These are phyloP conservation scores for Pyrus betulifolia DNA, from an alignment of 306 rosid genomes.

Conservation along the genomic window DNA sequence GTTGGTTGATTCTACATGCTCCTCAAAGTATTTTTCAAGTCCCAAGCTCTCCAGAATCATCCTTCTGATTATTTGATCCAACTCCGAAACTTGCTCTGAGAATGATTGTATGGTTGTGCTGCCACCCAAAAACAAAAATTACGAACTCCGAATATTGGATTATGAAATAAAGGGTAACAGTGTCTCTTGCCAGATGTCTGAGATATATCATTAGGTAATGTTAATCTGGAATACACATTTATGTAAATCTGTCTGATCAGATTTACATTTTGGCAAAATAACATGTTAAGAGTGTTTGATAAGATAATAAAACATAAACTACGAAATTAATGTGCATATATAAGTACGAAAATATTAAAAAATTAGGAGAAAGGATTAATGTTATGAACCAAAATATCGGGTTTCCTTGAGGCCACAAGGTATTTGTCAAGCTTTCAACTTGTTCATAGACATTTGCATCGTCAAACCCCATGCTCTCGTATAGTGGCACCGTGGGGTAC, in stretches of 20 bases:
- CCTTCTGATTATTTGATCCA: constrained; percentile 57
- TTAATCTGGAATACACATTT: too few species aligned
- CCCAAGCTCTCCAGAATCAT: constrained; percentile 70
- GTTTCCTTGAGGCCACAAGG: constrained; percentile 59
- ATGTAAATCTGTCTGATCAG: too few species aligned
- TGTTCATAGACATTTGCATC: constrained; percentile 31
- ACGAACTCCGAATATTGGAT: background rate
- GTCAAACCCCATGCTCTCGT: constrained; percentile 58
- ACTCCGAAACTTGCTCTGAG: constrained; percentile 38
- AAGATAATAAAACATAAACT: background rate
- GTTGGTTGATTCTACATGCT: constrained; percentile 56
- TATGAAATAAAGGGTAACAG: background rate
- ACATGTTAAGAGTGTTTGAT: background rate
- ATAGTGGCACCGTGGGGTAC: constrained; percentile 49
- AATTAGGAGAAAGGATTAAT: background rate
- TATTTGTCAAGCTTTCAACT: constrained; percentile 30
- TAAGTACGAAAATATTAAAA: background rate
- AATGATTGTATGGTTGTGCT: constrained; percentile 48
- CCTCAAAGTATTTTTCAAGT: constrained; percentile 58
- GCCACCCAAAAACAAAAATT: background rate
- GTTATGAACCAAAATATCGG: constrained; percentile 37
- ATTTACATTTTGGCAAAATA: background rate
- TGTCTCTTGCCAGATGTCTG: background rate
- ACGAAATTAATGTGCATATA: background rate
- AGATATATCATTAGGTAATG: background rate